Evolutionary conservation across 495 filamentous ascomycete species (phyloP).

Genomic region (Penicillium roqueforti): DNA sequence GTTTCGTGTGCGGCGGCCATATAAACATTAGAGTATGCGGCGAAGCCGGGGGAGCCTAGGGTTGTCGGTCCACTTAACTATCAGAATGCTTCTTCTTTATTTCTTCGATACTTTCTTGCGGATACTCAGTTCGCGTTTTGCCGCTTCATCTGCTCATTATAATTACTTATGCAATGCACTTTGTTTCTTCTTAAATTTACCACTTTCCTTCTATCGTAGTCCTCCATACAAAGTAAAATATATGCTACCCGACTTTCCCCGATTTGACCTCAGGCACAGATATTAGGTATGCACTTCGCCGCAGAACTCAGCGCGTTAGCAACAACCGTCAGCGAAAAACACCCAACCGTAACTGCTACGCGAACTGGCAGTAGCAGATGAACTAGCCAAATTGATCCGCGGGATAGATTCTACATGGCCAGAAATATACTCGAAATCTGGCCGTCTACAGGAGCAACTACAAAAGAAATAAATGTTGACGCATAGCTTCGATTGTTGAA

Average conservation of each 20-base stretch:
- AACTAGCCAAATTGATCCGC: conserved; percentile 17
- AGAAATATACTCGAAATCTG: neutral
- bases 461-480: conserved; percentile 4
- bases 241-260: neutral
- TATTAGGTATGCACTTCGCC: too few relatives aligned
- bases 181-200: neutral
- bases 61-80: neutral
- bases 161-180: neutral
- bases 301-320: too few relatives aligned
- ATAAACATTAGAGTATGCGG: neutral
- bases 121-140: neutral
- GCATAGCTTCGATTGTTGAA: conserved; percentile 16
- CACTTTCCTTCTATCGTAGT: neutral
- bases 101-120: neutral
- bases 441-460: conserved; percentile 1
- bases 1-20: neutral
- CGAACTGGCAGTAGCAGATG: too few relatives aligned
- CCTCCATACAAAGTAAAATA: neutral
- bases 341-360: too few relatives aligned
- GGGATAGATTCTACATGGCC: neutral
- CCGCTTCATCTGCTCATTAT: neutral
- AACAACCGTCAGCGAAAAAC: too few relatives aligned
- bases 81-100: neutral
- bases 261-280: too few relatives aligned
- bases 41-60: neutral